Evolutionary conservation across 805 yeast species (phyloP), one percentile per base, ranked within the genome.

Genomic region (Wickerhamomyces silvicola): DNA sequence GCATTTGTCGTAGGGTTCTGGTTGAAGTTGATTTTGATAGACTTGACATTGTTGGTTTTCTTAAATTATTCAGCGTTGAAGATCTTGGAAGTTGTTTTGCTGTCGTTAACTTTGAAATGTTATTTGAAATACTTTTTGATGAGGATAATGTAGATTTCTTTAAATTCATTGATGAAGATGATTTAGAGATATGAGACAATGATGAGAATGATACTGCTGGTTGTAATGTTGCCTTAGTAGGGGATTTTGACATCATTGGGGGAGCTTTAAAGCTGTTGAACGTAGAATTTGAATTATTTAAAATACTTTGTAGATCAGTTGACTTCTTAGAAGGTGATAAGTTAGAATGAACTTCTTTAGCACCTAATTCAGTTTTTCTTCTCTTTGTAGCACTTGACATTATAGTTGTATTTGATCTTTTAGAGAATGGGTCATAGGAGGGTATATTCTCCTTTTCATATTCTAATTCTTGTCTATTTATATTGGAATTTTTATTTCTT

Each of bases 381-480:
- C 52, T 49, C 37, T 51, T 51, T 4, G 47, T 4, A 2, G 38
- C 41, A 27, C 36, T 45, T 14, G 37, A 36, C 1, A 49, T 19
- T 9, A 31, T 22, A 2, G 50, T 36, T 2, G 30, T 19, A 13
- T 43, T 46, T 4, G 28, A 4, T 21, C 56, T 41, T 21, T 50
- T 50, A 0, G 49, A 41, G 20, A 42, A 27, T 13, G 53, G 50
- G 22, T 46, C 50, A 28, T 48, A 48, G 3, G 39, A 31, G 7
- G 48, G 46, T 1, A 38, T 22, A 20, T 46, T 50, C 27, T 50
- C 54, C 30, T 49, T 45, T 26, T 45, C 47, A 22, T 36, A 21
- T 22, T 46, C 54, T 3, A 38, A 24, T 13, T 40, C 46, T 12
- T 39, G 36, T 24, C 41, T 33, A 12, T 33, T 21, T 2, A 29